These are phyloP conservation scores for Notholithocarpus densiflorus DNA, from an alignment of 306 rosid genomes.

Conservation along the genomic window DNA sequence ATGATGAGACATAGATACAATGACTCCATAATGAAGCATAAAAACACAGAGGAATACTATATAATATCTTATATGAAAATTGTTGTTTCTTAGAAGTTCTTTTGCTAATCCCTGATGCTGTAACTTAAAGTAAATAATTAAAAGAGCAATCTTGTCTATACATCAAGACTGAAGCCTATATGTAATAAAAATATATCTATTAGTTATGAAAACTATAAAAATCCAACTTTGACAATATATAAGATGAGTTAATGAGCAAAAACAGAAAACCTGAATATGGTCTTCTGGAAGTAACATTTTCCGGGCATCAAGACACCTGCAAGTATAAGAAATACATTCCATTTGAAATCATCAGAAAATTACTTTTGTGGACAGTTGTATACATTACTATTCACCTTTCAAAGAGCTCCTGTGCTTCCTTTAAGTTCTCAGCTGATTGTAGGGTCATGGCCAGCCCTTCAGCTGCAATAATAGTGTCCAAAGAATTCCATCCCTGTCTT, in stretches of 20 bases:
- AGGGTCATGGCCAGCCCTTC: constrained; percentile 73
- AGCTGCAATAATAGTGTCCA: constrained; percentile 71
- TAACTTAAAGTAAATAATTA: not conserved
- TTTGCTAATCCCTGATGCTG: not conserved
- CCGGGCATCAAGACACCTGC: constrained; percentile 71
- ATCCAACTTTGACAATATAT: not conserved
- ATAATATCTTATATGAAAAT: not conserved
- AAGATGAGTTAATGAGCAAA: not conserved
- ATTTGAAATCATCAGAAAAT: constrained; percentile 5
- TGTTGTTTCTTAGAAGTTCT: not conserved
- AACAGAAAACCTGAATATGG: constrained; percentile 66
- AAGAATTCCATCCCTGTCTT: constrained; percentile 73
- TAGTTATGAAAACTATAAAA: not conserved
- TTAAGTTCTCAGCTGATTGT: constrained; percentile 47
- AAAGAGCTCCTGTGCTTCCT: constrained; percentile 78
- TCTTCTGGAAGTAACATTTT: constrained; percentile 58
- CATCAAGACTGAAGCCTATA: not conserved
- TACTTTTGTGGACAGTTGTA: not conserved
- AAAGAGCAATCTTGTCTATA: too few relatives aligned
- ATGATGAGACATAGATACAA: not conserved
- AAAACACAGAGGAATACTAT: not conserved
- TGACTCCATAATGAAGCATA: not conserved
- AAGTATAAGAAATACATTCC: constrained; percentile 11
- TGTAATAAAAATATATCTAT: not conserved
- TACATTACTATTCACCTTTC: constrained; percentile 54